Percentiles rank a stretch among this genome's conserved stretches.
Conservation (phyloP, 345 rosid genomes). For the Salix dunnii region DNA sequence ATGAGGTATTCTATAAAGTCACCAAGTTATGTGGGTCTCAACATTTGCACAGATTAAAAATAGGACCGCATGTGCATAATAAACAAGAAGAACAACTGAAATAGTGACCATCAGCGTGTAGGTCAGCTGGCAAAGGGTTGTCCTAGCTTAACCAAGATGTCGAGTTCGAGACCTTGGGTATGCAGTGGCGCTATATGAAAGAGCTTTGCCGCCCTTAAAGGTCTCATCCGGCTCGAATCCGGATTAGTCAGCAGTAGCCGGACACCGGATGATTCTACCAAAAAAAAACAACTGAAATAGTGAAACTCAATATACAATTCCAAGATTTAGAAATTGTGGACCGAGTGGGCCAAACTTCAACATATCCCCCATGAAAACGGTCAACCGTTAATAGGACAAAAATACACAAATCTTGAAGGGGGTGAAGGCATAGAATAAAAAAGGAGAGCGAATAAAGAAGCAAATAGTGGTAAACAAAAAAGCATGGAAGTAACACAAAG, state of each 20-base stretch:
- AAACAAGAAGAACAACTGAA: neutral
- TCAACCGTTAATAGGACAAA: neutral
- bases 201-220: fast-evolving
- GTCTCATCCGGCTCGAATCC: fast-evolving
- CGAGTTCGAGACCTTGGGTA: no score
- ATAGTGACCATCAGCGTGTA: no score
- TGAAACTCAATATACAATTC: neutral
- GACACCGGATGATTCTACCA: fast-evolving
- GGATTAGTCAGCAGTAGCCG: fast-evolving
- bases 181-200: no score
- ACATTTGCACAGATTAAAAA: neutral
- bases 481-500: neutral
- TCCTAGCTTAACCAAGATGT: fast-evolving
- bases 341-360: neutral
- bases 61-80: neutral
- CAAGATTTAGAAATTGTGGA: neutral
- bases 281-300: neutral
- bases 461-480: neutral
- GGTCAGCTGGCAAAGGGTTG: no score
- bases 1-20: neutral
- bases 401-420: neutral
- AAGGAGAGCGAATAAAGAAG: neutral
- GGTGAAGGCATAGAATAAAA: neutral
- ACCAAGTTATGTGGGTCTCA: neutral
- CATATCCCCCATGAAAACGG: neutral